phyloP scores from a whole-genome alignment of 495 filamentous ascomycete species.

The Penicillium roqueforti region DNA sequence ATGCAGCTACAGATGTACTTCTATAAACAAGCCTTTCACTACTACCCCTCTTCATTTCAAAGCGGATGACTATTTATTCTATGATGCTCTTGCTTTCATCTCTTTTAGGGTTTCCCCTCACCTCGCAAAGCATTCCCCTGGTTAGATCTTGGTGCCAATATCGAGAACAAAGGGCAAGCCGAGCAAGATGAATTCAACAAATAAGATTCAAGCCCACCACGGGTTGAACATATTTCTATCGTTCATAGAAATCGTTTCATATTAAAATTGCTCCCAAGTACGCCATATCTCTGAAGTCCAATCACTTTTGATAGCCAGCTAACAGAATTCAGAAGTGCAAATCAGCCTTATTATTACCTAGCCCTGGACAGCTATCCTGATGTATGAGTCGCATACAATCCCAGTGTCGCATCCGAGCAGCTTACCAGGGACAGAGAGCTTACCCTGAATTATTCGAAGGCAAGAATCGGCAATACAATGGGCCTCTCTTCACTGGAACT shows the following conservation, averaged over 20 bases:
- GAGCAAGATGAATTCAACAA: not conserved
- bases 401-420: no score
- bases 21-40: not conserved
- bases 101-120: not conserved
- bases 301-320: not conserved
- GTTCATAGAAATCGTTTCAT: not conserved
- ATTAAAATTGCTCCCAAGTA: not conserved
- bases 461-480: no score
- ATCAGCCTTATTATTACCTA: no score
- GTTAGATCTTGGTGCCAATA: not conserved
- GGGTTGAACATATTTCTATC: not conserved
- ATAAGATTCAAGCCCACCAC: not conserved
- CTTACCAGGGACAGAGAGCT: no score
- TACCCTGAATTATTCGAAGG: no score
- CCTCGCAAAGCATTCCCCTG: not conserved
- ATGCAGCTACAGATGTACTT: slow-evolving; percentile 2
- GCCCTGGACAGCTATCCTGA: no score
- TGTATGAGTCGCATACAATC: no score
- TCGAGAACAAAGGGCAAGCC: not conserved
- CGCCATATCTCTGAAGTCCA: not conserved
- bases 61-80: no score
- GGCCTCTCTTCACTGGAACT: no score
- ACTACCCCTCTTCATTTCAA: not conserved
- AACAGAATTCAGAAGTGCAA: not conserved
- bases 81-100: not conserved